Evolutionary conservation across 2,329 filamentous ascomycete genomes (phyloP).

Genomic region (Pseudopithomyces chartarum): DNA sequence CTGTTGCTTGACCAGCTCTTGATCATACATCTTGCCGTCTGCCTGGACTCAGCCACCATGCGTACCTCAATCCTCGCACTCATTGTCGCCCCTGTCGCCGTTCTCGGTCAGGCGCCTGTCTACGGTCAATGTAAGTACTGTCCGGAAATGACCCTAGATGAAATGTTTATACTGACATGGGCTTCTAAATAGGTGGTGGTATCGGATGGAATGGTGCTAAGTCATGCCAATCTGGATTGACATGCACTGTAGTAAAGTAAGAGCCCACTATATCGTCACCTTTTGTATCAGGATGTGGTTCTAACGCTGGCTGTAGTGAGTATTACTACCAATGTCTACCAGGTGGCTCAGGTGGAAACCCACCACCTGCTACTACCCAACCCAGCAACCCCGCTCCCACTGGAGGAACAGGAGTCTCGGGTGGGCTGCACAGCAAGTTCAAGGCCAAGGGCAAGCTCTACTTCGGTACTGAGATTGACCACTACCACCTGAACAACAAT

Average conservation of each 20-base stretch:
- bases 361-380: constrained; percentile 9
- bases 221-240: too few relatives aligned
- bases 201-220: neutral
- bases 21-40: too few relatives aligned
- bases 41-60: too few relatives aligned
- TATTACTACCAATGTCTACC: neutral
- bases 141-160: constrained; percentile 27
- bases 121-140: constrained; percentile 52
- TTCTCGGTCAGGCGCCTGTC: constrained; percentile 30
- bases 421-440: constrained; percentile 58
- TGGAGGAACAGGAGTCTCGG: constrained; percentile 25
- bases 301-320: neutral
- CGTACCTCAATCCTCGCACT: constrained; percentile 22
- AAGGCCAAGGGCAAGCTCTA: constrained; percentile 69
- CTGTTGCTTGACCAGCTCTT: too few relatives aligned
- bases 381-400: constrained; percentile 5
- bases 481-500: constrained; percentile 55
- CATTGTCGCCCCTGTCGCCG: constrained; percentile 28
- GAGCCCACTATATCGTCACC: too few relatives aligned
- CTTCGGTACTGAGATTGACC: constrained; percentile 64
- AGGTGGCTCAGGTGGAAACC: neutral
- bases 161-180: constrained; percentile 49
- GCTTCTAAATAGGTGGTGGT: constrained; percentile 35
- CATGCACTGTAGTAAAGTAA: too few relatives aligned
- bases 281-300: too few relatives aligned